Evolutionary conservation across 441 rosid genomes (phyloP), one percentile per base, ranked within the genome.

Genomic region (Omphalea diandra): DNA sequence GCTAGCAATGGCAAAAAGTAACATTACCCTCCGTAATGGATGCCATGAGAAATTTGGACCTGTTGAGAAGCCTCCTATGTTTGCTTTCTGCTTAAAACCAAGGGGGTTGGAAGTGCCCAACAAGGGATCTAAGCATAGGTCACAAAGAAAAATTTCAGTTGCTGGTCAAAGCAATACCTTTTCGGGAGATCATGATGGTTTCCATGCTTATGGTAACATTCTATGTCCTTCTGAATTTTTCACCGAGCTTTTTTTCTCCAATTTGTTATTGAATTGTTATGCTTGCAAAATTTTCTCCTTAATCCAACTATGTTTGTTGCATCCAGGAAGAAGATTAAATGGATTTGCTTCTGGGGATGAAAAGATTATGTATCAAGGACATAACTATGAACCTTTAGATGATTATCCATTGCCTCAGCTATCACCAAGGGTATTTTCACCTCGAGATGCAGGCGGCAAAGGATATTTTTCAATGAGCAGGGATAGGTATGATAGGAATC

Each of bases 31-130:
- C 36, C 69, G 86, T 5, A 78, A 69, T 82, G 93, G 86, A 63
- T 82, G 76, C 72, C 85, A 80, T 67, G 84, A 76, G 70, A 94
- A 85, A 77, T 76, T 68, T 60, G 70, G 85, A 69, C 60, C 73
- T 15, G 8, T 47, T 26, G 98, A 93, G 79, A 95, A 88, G 88
- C 98, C 98, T 43, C 81, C 88, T 33, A 84, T 90, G 95, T 90
- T 84, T 90, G 99, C 98, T 69, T 95, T 95, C 72, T 95, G 97
- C 79, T 80, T 90, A 87, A 95, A 93, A 80, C 99, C 99, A 3
- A 88, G 98, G 69, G 97, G 99, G 53, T 77, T 95, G 85, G 99
- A 95, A 80, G 86, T 93, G 71, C 93, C 89, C 33, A 83, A 95
- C 80, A 90, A 73, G 82, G 98, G 97, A 35, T 89, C 95, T 44